Conservation (phyloP, 768 basidiomycete species). For the Podaxis sp. region DNA sequence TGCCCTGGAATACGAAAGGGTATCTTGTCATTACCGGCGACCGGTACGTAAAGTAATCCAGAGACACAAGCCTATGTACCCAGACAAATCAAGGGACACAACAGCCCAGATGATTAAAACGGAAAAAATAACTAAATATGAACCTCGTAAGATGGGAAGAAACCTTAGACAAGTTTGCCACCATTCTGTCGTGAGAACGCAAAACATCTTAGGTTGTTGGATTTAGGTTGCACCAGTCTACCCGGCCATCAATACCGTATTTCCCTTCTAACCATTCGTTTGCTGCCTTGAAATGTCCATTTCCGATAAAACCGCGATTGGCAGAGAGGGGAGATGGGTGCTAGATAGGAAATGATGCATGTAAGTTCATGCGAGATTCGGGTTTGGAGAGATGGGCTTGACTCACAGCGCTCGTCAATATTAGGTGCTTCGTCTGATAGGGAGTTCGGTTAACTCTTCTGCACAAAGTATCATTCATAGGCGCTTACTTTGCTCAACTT, state of each 20-base stretch:
- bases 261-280: slow-evolving; percentile 84
- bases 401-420: slow-evolving; percentile 74
- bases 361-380: not conserved
- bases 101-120: not conserved
- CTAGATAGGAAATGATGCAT: slow-evolving; percentile 33
- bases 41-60: not conserved
- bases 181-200: slow-evolving; percentile 9
- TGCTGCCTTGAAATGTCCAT: slow-evolving; percentile 83
- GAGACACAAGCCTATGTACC: not conserved
- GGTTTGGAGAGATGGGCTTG: slow-evolving; percentile 13
- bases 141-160: not conserved
- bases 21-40: not conserved
- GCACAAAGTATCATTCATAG: not conserved
- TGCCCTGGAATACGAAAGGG: not conserved
- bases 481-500: slow-evolving; percentile 67
- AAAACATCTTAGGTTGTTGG: slow-evolving; percentile 3
- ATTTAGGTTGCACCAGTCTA: slow-evolving; percentile 62
- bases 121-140: not conserved
- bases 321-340: slow-evolving; percentile 88
- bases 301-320: slow-evolving; percentile 79
- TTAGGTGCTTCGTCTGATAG: slow-evolving; percentile 72
- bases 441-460: not conserved
- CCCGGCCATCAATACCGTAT: slow-evolving; percentile 69
- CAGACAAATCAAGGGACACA: not conserved
- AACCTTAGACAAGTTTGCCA: not conserved